A percentile compares a stretch with the other conserved stretches of the same genome.
phyloP scores from a whole-genome alignment of 192 early-diverging fungal species.

The Coemansia pectinata region DNA sequence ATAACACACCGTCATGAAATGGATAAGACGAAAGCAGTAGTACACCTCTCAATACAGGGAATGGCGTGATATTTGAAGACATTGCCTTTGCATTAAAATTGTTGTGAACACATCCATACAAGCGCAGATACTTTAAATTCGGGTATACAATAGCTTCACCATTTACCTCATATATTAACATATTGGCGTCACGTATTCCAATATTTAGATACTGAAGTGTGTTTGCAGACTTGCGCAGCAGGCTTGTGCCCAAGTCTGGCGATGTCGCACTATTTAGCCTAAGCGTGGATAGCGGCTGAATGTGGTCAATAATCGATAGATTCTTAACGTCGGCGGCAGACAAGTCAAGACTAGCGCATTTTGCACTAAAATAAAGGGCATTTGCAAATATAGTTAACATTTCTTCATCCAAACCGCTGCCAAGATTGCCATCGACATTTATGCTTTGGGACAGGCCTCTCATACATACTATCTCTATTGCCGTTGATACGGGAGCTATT shows the following conservation, averaged over 20 bases:
- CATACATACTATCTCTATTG: no score
- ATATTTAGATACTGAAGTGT: not conserved
- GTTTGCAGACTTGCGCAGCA: not conserved
- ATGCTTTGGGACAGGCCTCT: no score
- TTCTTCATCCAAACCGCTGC: no score
- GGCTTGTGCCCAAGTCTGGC: no score
- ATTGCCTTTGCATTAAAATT: no score
- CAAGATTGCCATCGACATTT: not conserved
- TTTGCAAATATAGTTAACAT: no score
- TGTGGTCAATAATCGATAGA: not conserved
- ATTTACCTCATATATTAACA: not conserved
- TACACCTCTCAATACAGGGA: not conserved
- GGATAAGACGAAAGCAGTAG: not conserved
- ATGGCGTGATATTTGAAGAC: not conserved
- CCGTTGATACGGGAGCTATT: not conserved
- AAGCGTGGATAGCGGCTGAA: not conserved
- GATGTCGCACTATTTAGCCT: no score
- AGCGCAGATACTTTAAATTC: not conserved
- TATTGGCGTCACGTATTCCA: not conserved
- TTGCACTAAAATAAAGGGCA: no score
- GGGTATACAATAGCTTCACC: not conserved
- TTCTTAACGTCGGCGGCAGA: no score
- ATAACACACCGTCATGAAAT: conserved; percentile 1
- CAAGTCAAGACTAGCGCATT: no score
- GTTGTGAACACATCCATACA: no score